Conservation (phyloP, 768 basidiomycete species). For the Boletus reticuloceps region DNA sequence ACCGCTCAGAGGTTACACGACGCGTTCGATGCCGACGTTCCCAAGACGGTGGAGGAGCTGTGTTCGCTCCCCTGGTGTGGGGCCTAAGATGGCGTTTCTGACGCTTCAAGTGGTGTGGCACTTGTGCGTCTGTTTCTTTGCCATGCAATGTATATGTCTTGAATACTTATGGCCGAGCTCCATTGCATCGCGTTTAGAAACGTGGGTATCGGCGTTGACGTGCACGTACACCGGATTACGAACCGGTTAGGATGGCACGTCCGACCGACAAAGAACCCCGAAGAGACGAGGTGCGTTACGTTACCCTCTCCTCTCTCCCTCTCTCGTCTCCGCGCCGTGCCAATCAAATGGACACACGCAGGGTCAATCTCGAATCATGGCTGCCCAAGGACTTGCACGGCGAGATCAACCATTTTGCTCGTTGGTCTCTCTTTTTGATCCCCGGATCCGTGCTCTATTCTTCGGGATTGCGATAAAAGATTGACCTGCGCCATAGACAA, state of each 20-base stretch:
- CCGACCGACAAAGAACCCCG: conserved; percentile 78
- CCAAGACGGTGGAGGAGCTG: conserved; percentile 83
- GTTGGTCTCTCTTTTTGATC: conserved; percentile 34
- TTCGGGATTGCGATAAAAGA: not conserved
- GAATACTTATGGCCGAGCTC: too few species aligned
- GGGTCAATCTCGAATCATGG: conserved; percentile 82
- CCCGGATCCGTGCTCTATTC: not conserved
- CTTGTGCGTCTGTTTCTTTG: conserved; percentile 44
- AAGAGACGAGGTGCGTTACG: conserved; percentile 70
- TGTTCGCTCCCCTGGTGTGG: conserved; percentile 88
- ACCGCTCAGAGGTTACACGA: conserved; percentile 68
- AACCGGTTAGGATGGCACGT: conserved; percentile 93
- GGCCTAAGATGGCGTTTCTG: conserved; percentile 95
- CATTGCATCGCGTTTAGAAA: conserved; percentile 45
- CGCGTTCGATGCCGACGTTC: conserved; percentile 80
- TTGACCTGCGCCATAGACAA: conserved; percentile 39
- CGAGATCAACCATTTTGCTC: conserved; percentile 76
- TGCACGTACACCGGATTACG: conserved; percentile 94
- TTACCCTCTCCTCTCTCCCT: not conserved
- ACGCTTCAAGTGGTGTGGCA: conserved; percentile 83
- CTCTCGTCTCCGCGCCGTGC: too few species aligned
- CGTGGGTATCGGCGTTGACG: conserved; percentile 91
- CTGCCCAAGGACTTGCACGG: conserved; percentile 68
- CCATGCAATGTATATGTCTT: too few species aligned
- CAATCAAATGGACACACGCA: conserved; percentile 19